phyloP scores from a whole-genome alignment of 2,329 filamentous ascomycete species.

The Atkinsonella hypoxylon region DNA sequence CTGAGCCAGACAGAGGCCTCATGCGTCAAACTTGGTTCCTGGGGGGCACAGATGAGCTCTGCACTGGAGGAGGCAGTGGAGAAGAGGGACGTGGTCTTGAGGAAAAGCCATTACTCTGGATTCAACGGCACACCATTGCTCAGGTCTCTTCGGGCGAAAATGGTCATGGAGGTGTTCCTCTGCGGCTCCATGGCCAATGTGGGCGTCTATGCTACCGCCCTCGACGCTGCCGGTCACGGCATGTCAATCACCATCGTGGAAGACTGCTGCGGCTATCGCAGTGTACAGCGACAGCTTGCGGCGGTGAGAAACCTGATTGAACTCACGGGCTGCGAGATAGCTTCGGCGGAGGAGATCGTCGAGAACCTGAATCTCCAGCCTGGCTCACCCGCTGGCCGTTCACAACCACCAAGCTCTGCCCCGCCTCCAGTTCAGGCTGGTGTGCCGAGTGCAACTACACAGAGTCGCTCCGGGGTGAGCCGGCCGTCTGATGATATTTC shows the following conservation, averaged over 20 bases:
- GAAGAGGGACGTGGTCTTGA: slow-evolving; percentile 37
- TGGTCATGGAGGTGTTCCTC: slow-evolving; percentile 81
- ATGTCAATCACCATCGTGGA: slow-evolving; percentile 77
- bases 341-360: slow-evolving; percentile 48
- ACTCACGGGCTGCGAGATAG: slow-evolving; percentile 59
- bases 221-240: slow-evolving; percentile 81
- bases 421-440: not conserved
- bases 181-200: slow-evolving; percentile 80
- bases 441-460: not conserved
- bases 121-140: slow-evolving; percentile 66
- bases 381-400: slow-evolving; percentile 3
- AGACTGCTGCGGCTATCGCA: slow-evolving; percentile 78
- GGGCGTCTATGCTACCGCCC: slow-evolving; percentile 79
- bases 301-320: slow-evolving; percentile 62
- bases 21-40: slow-evolving; percentile 32
- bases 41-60: slow-evolving; percentile 33
- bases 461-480: not conserved
- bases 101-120: slow-evolving; percentile 80
- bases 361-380: slow-evolving; percentile 15
- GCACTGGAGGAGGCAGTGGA: slow-evolving; percentile 31
- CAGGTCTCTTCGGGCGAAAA: slow-evolving; percentile 64
- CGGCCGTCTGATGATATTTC: slow-evolving; percentile 20
- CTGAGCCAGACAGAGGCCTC: slow-evolving; percentile 28
- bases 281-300: slow-evolving; percentile 52
- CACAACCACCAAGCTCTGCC: slow-evolving; percentile 3